A percentile compares a stretch with the other conserved stretches of the same genome.
Conservation (phyloP, 768 basidiomycete species). For the Boletellus ananas region DNA sequence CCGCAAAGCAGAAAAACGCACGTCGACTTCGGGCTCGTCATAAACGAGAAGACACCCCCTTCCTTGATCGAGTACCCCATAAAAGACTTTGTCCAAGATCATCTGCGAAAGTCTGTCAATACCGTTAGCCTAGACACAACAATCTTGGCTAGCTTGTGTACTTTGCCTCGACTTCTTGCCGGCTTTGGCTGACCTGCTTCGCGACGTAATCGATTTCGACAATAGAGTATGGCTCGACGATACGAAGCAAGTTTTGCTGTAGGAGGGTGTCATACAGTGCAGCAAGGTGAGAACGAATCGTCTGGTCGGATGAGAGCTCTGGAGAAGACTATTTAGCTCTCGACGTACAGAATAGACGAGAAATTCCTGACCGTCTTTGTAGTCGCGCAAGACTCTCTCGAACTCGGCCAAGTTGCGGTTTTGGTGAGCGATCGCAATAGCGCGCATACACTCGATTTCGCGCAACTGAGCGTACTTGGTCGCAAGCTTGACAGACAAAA, state of each 20-base stretch:
- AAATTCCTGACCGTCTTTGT: conserved; percentile 60
- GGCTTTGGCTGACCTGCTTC: conserved; percentile 77
- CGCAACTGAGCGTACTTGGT: conserved; percentile 81
- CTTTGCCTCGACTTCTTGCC: conserved; percentile 90
- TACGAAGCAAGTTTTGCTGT: conserved; percentile 91
- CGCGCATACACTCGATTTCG: conserved; percentile 95
- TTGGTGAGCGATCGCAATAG: conserved; percentile 91
- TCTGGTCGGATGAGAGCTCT: conserved; percentile 95
- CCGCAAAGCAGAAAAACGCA: conserved; percentile 37
- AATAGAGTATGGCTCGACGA: conserved; percentile 93
- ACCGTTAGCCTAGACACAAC: conserved; percentile 1
- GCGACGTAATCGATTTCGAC: conserved; percentile 92
- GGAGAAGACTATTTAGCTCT: not conserved
- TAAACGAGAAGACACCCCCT: conserved; percentile 90
- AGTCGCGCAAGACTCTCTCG: conserved; percentile 81
- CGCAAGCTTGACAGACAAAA: conserved; percentile 84
- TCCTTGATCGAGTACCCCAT: conserved; percentile 96
- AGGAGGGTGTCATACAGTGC: conserved; percentile 94
- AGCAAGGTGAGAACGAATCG: conserved; percentile 91
- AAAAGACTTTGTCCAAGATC: conserved; percentile 93
- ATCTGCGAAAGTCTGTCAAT: conserved; percentile 82
- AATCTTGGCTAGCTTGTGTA: conserved; percentile 23
- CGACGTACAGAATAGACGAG: not conserved
- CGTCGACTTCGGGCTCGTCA: conserved; percentile 81
- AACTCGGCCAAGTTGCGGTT: conserved; percentile 87